A percentile compares a stretch with the other conserved stretches of the same genome.
Evolutionary conservation across 208 protist species (phyloP).

Genomic region (Blechomonas ayalai): DNA sequence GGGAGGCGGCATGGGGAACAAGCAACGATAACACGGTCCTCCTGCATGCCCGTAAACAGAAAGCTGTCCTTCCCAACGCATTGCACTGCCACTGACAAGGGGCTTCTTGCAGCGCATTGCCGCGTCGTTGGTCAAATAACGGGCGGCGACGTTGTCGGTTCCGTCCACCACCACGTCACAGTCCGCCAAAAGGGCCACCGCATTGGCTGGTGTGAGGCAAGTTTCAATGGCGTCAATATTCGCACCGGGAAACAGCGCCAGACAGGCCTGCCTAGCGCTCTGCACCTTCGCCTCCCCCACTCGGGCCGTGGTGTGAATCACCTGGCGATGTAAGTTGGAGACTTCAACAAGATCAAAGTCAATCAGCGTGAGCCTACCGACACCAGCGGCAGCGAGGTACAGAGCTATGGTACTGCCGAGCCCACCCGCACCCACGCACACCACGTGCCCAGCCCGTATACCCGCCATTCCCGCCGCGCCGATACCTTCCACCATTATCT

Average conservation of each 20-base stretch:
- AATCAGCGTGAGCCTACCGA: constrained; percentile 83
- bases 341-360: constrained; percentile 92
- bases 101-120: constrained; percentile 78
- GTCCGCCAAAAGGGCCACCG: constrained; percentile 41
- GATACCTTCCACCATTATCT: constrained; percentile 86
- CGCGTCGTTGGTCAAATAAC: constrained; percentile 94
- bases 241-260: constrained; percentile 53
- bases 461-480: constrained; percentile 60
- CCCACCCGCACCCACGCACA: constrained; percentile 92
- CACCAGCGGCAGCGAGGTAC: constrained; percentile 91
- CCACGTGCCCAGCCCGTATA: constrained; percentile 50
- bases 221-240: constrained; percentile 23
- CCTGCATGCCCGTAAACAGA: constrained; percentile 77
- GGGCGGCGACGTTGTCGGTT: constrained; percentile 90
- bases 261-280: constrained; percentile 61
- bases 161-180: constrained; percentile 91
- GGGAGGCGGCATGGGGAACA: constrained; percentile 88
- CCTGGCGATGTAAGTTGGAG: constrained; percentile 93
- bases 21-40: constrained; percentile 91
- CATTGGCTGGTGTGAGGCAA: constrained; percentile 59
- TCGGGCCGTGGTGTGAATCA: constrained; percentile 73
- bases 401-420: constrained; percentile 90
- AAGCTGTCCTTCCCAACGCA: constrained; percentile 93
- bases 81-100: constrained; percentile 92
- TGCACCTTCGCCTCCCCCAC: constrained; percentile 76